A percentile compares a stretch with the other conserved stretches of the same genome.
Conservation (phyloP, 805 yeast genomes). For the Sporopachydermia lactativora region DNA sequence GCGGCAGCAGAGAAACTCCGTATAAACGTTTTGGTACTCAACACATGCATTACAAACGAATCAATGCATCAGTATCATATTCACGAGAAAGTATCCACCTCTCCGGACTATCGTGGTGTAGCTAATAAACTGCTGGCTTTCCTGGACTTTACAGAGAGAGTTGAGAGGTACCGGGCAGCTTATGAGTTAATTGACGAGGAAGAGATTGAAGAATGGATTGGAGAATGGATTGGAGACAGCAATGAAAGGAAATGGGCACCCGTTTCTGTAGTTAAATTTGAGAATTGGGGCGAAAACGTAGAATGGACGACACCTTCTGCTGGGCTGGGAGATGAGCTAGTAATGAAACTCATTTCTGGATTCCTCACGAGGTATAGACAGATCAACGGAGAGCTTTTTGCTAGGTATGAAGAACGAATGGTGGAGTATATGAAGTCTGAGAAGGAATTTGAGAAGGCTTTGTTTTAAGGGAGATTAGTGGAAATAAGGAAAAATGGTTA, state of each 20-base stretch:
- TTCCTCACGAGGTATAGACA: not conserved
- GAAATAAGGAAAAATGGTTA: not conserved
- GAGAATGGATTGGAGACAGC: not conserved
- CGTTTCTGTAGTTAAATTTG: not conserved
- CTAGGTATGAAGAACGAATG: not conserved
- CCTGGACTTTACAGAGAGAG: not conserved
- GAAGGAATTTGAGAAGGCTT: not conserved
- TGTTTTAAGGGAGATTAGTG: constrained; percentile 2
- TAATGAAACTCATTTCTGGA: not conserved
- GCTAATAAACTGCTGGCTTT: not conserved
- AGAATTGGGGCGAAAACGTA: constrained; percentile 1
- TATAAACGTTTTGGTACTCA: not conserved
- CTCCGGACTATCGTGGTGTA: not conserved
- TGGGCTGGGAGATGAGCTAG: not conserved
- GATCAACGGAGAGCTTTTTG: not conserved
- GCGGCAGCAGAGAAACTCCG: not conserved
- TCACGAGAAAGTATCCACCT: not conserved
- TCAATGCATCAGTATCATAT: not conserved
- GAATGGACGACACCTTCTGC: not conserved
- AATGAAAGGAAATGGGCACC: not conserved
- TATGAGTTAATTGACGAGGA: not conserved
- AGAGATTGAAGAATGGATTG: not conserved
- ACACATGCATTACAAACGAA: not conserved
- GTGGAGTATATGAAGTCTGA: not conserved
- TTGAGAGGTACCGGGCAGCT: not conserved